Conservation (phyloP, 208 protist genomes). For the Borovskyia barvae region DNA sequence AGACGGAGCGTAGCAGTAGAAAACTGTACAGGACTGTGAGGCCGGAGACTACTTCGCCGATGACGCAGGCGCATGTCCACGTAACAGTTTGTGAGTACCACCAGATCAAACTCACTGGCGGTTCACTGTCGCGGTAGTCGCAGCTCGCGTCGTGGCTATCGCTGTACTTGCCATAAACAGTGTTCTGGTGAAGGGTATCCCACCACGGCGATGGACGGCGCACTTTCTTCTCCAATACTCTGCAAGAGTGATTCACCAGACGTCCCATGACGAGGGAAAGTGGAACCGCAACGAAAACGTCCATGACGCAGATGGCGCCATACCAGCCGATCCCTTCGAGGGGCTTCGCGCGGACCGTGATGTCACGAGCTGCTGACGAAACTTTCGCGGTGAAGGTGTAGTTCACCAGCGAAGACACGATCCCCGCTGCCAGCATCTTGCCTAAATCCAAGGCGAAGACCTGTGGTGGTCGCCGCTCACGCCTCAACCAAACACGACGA, state of each 20-base stretch:
- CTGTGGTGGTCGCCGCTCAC: slow-evolving; percentile 29
- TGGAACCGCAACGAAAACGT: slow-evolving; percentile 34
- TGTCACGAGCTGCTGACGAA: slow-evolving; percentile 15
- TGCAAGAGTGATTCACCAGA: slow-evolving; percentile 22
- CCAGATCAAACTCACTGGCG: slow-evolving; percentile 30
- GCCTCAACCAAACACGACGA: slow-evolving; percentile 3
- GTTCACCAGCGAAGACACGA: slow-evolving; percentile 26
- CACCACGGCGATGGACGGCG: slow-evolving; percentile 1
- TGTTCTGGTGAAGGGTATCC: slow-evolving; percentile 33
- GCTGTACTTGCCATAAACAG: slow-evolving; percentile 35
- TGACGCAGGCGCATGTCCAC: slow-evolving; percentile 33
- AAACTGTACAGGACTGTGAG: slow-evolving; percentile 36
- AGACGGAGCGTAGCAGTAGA: slow-evolving; percentile 16
- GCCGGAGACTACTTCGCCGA: slow-evolving; percentile 30
- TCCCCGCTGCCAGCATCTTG: slow-evolving; percentile 32
- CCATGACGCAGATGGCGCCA: slow-evolving; percentile 30
- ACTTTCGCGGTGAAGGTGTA: slow-evolving; percentile 44
- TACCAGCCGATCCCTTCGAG: slow-evolving; percentile 59
- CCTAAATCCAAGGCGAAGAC: slow-evolving; percentile 39
- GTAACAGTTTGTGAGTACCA: slow-evolving; percentile 46
- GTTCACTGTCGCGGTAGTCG: slow-evolving; percentile 12
- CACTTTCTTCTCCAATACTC: not conserved
- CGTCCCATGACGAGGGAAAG: slow-evolving; percentile 29
- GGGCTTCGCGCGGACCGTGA: slow-evolving; percentile 26
- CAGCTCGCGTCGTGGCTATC: slow-evolving; percentile 20